Conservation (phyloP, 176 grass and related monocot genomes). For the Hyparrhenia diplandra region DNA sequence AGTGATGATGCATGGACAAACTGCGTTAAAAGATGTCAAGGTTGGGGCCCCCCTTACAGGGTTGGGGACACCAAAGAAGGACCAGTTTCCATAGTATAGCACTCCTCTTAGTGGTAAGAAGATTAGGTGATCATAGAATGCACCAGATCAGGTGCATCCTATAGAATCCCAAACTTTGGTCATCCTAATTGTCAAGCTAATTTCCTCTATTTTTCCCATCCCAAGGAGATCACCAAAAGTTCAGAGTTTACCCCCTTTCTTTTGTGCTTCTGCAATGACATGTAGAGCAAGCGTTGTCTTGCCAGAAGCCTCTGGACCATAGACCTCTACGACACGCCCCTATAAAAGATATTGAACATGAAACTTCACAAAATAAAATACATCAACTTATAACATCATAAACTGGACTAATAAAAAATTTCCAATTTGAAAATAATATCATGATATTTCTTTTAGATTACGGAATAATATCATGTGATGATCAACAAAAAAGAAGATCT, state of each 20-base stretch:
- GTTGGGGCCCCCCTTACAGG: neutral
- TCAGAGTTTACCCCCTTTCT: conserved; percentile 61
- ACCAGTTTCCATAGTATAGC: no score
- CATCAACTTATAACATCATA: neutral
- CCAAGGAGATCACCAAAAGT: neutral
- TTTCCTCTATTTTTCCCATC: neutral
- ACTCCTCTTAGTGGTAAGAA: no score
- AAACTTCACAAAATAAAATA: neutral
- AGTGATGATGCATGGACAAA: neutral
- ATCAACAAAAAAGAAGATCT: neutral
- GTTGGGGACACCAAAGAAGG: no score
- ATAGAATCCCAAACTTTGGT: neutral
- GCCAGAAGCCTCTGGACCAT: conserved; percentile 91
- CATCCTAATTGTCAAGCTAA: neutral
- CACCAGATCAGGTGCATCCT: neutral
- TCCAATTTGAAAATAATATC: neutral
- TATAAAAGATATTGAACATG: conserved; percentile 28
- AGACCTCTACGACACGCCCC: conserved; percentile 92
- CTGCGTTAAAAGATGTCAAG: neutral
- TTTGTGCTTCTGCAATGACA: conserved; percentile 93
- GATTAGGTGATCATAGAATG: no score
- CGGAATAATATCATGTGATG: no score
- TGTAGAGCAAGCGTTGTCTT: conserved; percentile 98
- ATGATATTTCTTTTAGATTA: no score
- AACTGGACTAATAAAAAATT: neutral